Evolutionary conservation across 2,329 filamentous ascomycete species (phyloP).

Genomic region (Claviceps humidiphila): DNA sequence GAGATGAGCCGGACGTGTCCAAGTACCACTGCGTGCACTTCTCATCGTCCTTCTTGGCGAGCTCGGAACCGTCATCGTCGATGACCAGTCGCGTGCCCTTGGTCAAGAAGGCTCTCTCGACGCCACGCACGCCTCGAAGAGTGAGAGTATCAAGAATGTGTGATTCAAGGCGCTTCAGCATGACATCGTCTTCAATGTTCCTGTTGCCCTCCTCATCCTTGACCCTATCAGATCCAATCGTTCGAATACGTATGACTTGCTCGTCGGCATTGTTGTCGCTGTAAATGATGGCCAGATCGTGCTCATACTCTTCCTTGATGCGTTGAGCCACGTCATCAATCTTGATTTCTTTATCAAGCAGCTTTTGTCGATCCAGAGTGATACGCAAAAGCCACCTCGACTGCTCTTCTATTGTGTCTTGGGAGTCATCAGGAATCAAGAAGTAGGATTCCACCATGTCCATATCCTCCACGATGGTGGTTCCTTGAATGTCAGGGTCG

Average conservation of each 20-base stretch:
- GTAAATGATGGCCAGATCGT: constrained; percentile 83
- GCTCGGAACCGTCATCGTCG: constrained; percentile 56
- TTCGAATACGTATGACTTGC: constrained; percentile 84
- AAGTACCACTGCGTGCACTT: constrained; percentile 88
- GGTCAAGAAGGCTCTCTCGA: constrained; percentile 89
- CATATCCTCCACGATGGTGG: constrained; percentile 72
- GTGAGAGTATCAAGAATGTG: constrained; percentile 86
- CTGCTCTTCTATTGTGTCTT: constrained; percentile 53
- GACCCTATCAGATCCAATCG: constrained; percentile 55
- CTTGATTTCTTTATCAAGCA: constrained; percentile 85
- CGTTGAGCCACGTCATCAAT: constrained; percentile 82
- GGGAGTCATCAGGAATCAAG: constrained; percentile 71
- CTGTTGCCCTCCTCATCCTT: constrained; percentile 55
- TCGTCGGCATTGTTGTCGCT: constrained; percentile 96
- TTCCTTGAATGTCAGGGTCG: constrained; percentile 77
- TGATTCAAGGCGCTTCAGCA: constrained; percentile 81
- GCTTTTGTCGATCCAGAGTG: constrained; percentile 80
- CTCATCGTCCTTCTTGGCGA: constrained; percentile 59
- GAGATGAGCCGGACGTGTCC: constrained; percentile 81
- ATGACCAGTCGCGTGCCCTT: constrained; percentile 59
- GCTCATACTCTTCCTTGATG: constrained; percentile 80
- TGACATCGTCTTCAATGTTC: constrained; percentile 70
- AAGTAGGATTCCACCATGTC: constrained; percentile 98
- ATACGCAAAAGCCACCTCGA: constrained; percentile 94
- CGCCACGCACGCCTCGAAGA: constrained; percentile 76